These are phyloP conservation scores for Elsinoe arachidis DNA, from an alignment of 2,329 filamentous ascomycete species.

Conservation along the genomic window DNA sequence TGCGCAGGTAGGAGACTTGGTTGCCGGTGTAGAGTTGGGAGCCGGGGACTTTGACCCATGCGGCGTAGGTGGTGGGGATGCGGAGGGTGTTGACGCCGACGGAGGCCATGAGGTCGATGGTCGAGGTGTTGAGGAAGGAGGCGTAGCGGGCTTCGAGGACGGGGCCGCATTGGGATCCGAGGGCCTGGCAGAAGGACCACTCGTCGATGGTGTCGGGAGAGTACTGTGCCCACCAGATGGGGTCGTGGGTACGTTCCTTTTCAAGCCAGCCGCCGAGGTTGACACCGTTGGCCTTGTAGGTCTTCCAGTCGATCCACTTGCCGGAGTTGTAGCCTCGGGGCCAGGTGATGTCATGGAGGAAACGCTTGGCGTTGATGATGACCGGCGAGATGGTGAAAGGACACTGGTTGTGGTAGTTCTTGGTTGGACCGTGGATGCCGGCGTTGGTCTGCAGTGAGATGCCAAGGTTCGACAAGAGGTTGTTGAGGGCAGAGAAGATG, in stretches of 20 bases:
- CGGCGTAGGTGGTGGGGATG: conserved; percentile 31
- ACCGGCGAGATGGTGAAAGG: conserved; percentile 8
- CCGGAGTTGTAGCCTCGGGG: conserved; percentile 12
- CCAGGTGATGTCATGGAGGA: conserved; percentile 15
- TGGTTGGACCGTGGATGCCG: conserved; percentile 10
- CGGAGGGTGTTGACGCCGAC: conserved; percentile 27
- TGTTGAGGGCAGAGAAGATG: background rate
- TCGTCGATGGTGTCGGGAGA: conserved; percentile 25
- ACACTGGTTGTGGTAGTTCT: conserved; percentile 13
- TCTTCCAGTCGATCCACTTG: conserved; percentile 19
- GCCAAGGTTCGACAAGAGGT: conserved; percentile 12
- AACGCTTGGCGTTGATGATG: background rate
- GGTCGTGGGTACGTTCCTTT: conserved; percentile 23
- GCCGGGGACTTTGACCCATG: conserved; percentile 30
- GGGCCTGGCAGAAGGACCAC: conserved; percentile 27
- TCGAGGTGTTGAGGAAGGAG: conserved; percentile 24
- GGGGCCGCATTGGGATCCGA: conserved; percentile 25
- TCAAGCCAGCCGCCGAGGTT: conserved; percentile 30
- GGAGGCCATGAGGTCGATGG: conserved; percentile 29
- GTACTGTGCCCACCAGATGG: conserved; percentile 23
- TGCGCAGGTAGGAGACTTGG: conserved; percentile 25
- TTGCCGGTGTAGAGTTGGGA: conserved; percentile 27
- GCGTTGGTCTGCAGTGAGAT: conserved; percentile 14
- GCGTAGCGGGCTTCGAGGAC: conserved; percentile 26
- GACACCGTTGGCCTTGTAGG: conserved; percentile 19